These are phyloP conservation scores for Trametes cubensis DNA, from an alignment of 768 basidiomycete genomes.

Conservation along the genomic window DNA sequence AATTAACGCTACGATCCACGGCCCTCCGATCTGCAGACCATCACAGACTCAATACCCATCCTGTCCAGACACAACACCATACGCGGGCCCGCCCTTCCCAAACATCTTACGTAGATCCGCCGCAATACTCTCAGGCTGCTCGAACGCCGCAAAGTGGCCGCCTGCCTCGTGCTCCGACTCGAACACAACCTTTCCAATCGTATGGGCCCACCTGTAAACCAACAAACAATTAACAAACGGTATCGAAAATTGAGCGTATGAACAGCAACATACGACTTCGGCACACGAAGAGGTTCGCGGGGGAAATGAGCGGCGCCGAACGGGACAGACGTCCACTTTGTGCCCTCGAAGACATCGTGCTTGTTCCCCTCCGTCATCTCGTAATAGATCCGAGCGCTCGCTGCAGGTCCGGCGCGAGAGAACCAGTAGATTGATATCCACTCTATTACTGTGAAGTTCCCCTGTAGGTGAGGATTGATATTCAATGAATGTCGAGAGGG, in stretches of 20 bases:
- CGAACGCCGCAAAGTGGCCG: slow-evolving; percentile 36
- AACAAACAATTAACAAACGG: not conserved
- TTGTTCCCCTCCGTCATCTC: slow-evolving; percentile 21
- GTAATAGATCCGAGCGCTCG: slow-evolving; percentile 36
- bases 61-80: slow-evolving; percentile 23
- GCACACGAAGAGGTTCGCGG: slow-evolving; percentile 27
- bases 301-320: slow-evolving; percentile 37
- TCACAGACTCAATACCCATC: slow-evolving; percentile 20
- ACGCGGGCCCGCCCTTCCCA: slow-evolving; percentile 32
- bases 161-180: slow-evolving; percentile 30
- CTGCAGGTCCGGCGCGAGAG: slow-evolving; percentile 36
- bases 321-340: slow-evolving; percentile 28
- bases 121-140: slow-evolving; percentile 31
- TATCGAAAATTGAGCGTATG: not conserved
- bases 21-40: too few relatives aligned
- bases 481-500: too few relatives aligned
- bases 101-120: slow-evolving; percentile 35
- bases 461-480: too few relatives aligned
- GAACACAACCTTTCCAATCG: slow-evolving; percentile 32
- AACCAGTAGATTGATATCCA: slow-evolving; percentile 43
- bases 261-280: slow-evolving; percentile 28
- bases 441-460: too few relatives aligned
- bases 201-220: not conserved
- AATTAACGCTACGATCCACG: too few relatives aligned
- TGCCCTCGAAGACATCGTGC: slow-evolving; percentile 12